Evolutionary conservation across 768 basidiomycete species (phyloP).

Genomic region (Rickenella mellea): DNA sequence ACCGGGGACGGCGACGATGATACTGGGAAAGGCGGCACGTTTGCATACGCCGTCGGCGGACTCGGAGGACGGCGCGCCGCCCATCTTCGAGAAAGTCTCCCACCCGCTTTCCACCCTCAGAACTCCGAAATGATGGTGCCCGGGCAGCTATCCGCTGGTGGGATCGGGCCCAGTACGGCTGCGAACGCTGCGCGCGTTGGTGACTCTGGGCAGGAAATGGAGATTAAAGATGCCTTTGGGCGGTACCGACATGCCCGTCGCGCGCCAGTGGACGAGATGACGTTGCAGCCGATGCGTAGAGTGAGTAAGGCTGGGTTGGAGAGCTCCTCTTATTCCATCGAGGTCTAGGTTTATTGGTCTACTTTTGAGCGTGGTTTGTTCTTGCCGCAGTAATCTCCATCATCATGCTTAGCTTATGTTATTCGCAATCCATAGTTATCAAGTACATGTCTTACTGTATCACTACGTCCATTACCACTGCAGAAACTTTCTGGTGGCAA

Average conservation of each 20-base stretch:
- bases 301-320: slow-evolving; percentile 93
- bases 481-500: no score
- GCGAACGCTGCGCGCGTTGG: slow-evolving; percentile 38
- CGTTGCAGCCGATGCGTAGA: slow-evolving; percentile 80
- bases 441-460: no score
- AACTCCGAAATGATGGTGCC: slow-evolving; percentile 19
- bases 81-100: slow-evolving; percentile 69
- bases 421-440: no score
- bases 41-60: slow-evolving; percentile 27
- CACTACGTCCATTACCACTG: no score
- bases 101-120: slow-evolving; percentile 38
- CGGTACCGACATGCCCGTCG: slow-evolving; percentile 81
- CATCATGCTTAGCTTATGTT: no score
- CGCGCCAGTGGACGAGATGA: slow-evolving; percentile 81
- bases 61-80: slow-evolving; percentile 45
- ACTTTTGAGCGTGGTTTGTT: no score
- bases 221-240: slow-evolving; percentile 78
- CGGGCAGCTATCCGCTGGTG: slow-evolving; percentile 8
- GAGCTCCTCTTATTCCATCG: no score
- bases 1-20: slow-evolving; percentile 22
- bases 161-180: slow-evolving; percentile 18
- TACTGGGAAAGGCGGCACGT: slow-evolving; percentile 14
- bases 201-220: slow-evolving; percentile 73
- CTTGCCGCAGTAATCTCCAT: no score
- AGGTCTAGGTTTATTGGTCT: no score